Conservation (phyloP, 1,139 yeast species). For the Diutina ranongensis region DNA sequence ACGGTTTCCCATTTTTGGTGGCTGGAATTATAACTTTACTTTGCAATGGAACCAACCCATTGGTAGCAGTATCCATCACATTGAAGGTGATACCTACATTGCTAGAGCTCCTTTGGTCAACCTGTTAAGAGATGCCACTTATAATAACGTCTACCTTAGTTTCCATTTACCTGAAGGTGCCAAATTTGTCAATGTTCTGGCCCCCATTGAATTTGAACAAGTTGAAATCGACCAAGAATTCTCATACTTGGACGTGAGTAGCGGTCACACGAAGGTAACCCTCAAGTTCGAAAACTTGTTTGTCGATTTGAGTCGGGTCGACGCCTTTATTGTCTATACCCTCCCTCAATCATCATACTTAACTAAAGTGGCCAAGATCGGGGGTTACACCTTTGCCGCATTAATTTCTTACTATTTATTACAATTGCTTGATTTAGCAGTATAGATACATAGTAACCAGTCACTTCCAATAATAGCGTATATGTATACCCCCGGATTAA, state of each 20-base stretch:
- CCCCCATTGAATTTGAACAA: slow-evolving; percentile 39
- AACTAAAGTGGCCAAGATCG: slow-evolving; percentile 56
- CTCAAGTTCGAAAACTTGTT: slow-evolving; percentile 51
- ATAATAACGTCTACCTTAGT: slow-evolving; percentile 48
- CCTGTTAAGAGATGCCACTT: slow-evolving; percentile 59
- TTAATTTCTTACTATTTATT: slow-evolving; percentile 21
- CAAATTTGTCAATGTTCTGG: slow-evolving; percentile 41
- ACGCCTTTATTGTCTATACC: slow-evolving; percentile 50
- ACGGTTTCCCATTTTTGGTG: slow-evolving; percentile 88
- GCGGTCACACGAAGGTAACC: slow-evolving; percentile 74
- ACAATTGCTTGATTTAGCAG: not conserved
- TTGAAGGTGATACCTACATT: slow-evolving; percentile 42
- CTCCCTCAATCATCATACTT: slow-evolving; percentile 43
- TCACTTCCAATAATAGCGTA: too few relatives aligned
- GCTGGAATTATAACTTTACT: slow-evolving; percentile 93
- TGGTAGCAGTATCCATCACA: slow-evolving; percentile 36
- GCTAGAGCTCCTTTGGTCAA: slow-evolving; percentile 62
- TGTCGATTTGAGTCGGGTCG: slow-evolving; percentile 54
- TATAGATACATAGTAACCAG: not conserved
- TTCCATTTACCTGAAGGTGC: slow-evolving; percentile 89
- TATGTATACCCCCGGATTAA: too few relatives aligned
- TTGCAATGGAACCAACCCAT: slow-evolving; percentile 77
- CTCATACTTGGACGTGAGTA: slow-evolving; percentile 64
- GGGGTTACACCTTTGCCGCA: slow-evolving; percentile 52
- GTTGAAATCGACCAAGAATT: slow-evolving; percentile 31